These are phyloP conservation scores for Laetiporus sulphureus DNA, from an alignment of 1,284 basidiomycete species.

Conservation along the genomic window DNA sequence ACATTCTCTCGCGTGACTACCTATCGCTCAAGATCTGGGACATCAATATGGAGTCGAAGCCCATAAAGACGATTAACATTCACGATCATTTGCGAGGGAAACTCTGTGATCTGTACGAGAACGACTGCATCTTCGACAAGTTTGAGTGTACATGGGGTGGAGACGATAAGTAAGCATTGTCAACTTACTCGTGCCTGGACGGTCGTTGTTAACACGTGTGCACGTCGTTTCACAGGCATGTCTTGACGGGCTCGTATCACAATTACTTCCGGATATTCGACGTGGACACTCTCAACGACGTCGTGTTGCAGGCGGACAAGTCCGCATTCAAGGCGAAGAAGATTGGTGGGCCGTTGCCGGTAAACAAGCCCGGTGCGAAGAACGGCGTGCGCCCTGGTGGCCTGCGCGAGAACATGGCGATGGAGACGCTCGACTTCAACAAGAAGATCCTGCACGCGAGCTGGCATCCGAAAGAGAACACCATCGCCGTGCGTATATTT, in stretches of 20 bases:
- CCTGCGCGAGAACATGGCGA: constrained; percentile 80
- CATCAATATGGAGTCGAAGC: constrained; percentile 97
- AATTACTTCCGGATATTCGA: constrained; percentile 99
- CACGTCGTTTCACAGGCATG: constrained; percentile 50
- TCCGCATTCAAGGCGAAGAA: constrained; percentile 99
- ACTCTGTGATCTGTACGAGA: constrained; percentile 98
- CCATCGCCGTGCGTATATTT: constrained; percentile 75
- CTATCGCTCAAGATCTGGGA: constrained; percentile 99
- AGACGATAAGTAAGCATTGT: constrained; percentile 78
- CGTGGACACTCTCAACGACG: constrained; percentile 83
- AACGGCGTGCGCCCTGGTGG: constrained; percentile 62
- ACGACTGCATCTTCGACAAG: constrained; percentile 99
- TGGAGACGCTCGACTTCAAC: constrained; percentile 94
- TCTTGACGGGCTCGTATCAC: constrained; percentile 97
- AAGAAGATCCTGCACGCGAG: constrained; percentile 99
- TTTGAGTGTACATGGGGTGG: constrained; percentile 98
- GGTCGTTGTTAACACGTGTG: constrained; percentile 3
- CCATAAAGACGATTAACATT: constrained; percentile 97
- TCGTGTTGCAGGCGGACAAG: constrained; percentile 98
- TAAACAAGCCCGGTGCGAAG: constrained; percentile 62
- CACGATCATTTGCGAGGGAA: constrained; percentile 98
- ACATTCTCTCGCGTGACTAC: constrained; percentile 96
- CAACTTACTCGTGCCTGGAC: neutral
- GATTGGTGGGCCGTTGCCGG: constrained; percentile 77
- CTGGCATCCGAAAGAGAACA: constrained; percentile 97